A percentile compares a stretch with the other conserved stretches of the same genome.
phyloP scores from a whole-genome alignment of 2,329 filamentous ascomycete genomes.

The Geoglossum cookeanum region DNA sequence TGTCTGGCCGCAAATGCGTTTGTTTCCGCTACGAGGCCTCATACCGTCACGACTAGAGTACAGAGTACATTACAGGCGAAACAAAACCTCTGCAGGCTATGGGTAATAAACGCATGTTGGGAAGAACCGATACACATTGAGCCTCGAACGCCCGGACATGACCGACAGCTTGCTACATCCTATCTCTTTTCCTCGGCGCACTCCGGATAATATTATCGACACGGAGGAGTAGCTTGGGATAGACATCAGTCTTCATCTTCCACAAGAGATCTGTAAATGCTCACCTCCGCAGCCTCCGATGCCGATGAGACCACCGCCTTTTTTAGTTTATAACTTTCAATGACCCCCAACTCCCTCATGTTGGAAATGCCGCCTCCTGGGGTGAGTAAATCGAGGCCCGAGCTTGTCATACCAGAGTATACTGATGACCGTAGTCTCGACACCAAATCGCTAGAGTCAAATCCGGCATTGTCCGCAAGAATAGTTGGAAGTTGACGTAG shows the following conservation, averaged over 20 bases:
- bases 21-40: background rate
- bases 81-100: background rate
- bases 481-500: conserved; percentile 90
- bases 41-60: background rate
- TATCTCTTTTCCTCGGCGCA: conserved; percentile 65
- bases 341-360: conserved; percentile 86
- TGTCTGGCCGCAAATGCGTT: background rate
- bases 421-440: conserved; percentile 81
- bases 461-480: conserved; percentile 87
- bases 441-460: conserved; percentile 88
- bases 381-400: conserved; percentile 72
- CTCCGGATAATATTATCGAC: conserved; percentile 97
- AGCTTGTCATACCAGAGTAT: conserved; percentile 84
- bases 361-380: conserved; percentile 86
- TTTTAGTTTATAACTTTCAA: conserved; percentile 98
- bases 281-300: conserved; percentile 87
- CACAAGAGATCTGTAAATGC: conserved; percentile 16
- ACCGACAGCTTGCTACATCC: conserved; percentile 33
- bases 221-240: conserved; percentile 54
- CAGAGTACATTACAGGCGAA: background rate
- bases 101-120: background rate
- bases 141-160: background rate
- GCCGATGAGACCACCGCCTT: conserved; percentile 92
- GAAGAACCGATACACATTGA: background rate
- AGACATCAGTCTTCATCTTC: conserved; percentile 11